Evolutionary conservation across 177 flowering plant genomes (phyloP), one percentile per base, ranked within the genome.

Genomic region (Vitis hybrid): DNA sequence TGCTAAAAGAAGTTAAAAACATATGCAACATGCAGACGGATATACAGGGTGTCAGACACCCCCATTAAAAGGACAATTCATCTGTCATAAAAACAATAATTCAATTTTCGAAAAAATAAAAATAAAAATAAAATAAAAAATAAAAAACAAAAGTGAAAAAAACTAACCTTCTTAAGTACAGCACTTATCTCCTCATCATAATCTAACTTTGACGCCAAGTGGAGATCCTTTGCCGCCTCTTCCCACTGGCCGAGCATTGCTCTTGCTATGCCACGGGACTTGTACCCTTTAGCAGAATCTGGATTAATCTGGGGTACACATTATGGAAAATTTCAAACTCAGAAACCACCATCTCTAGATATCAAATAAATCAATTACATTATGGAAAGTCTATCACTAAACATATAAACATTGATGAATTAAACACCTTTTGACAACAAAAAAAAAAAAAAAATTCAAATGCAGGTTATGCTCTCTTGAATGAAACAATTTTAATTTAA

Each of bases 261-360:
- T 15, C 81, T 70, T 12, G 98, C 99, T 64, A 95, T 88, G 70
- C 99, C 99, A 64, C 98, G 93, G 24, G 97, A 70, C 75, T 95
- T 95, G 77, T 93, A 91, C 11, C 99, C 98, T 82, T 93, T 95
- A 2, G 99, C 98, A 73, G 99, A 95, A 78, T 95, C 98, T 3
- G 99, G 99, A 69, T 95, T 95, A n/a, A 95, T 90, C 98, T 94
- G 82, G 19, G 4, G 62, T 12, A 24, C 14, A 27, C 15, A 71
- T 51, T 17, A 71, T 6, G 8, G 6, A 48, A 9, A 46, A 3
- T 35, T 35, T 35, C 6, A 35, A 35, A 35, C 46, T 6, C 14
- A 13, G 6, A 57, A 54, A 4, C 17, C n/a, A 13, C 17, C 57
- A 46, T 5, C 35, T 11, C 24, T 27, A 13, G 49, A 58, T 30